A percentile compares a stretch with the other conserved stretches of the same genome.
Conservation (phyloP, 306 rosid genomes). For the Quercus wislizeni region DNA sequence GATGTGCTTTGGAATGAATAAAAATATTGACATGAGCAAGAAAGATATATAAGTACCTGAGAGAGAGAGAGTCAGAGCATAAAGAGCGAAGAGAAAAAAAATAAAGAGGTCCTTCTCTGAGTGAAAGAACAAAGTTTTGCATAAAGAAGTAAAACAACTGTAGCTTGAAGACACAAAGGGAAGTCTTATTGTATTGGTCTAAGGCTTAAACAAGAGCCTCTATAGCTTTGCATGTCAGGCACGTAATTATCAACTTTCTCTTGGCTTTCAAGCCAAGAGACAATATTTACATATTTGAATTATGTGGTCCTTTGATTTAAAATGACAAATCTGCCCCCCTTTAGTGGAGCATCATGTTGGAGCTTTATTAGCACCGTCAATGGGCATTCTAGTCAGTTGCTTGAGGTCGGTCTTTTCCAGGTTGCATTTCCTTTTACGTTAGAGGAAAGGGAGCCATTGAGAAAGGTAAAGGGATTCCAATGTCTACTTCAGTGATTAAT, state of each 20-base stretch:
- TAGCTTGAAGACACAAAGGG: slow-evolving; percentile 3
- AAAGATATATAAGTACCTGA: slow-evolving; percentile 21
- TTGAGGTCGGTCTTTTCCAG: slow-evolving; percentile 26
- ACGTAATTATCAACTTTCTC: slow-evolving; percentile 55
- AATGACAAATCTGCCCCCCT: slow-evolving; percentile 25
- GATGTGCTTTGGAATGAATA: neutral
- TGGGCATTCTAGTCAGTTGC: slow-evolving; percentile 23
- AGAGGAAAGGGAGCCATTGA: slow-evolving; percentile 31
- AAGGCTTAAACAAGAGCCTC: slow-evolving; percentile 27
- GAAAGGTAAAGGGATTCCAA: slow-evolving; percentile 27
- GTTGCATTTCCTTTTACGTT: slow-evolving; percentile 40
- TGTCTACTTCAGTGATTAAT: neutral
- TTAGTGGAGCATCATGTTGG: slow-evolving; percentile 1
- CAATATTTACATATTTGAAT: slow-evolving; percentile 20
- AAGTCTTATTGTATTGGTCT: neutral
- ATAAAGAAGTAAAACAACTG: slow-evolving; percentile 15
- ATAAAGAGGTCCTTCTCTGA: neutral
- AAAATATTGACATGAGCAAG: neutral
- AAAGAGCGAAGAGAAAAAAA: slow-evolving; percentile 12
- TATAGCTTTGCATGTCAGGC: slow-evolving; percentile 54
- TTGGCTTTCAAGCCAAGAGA: slow-evolving; percentile 71
- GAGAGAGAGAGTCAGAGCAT: slow-evolving; percentile 3
- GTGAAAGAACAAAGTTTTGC: slow-evolving; percentile 14
- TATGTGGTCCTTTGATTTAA: slow-evolving; percentile 11
- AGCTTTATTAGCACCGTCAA: neutral